These are phyloP conservation scores for Rhizoclosmatium globosum DNA, from an alignment of 192 early-diverging fungal species.

Conservation along the genomic window DNA sequence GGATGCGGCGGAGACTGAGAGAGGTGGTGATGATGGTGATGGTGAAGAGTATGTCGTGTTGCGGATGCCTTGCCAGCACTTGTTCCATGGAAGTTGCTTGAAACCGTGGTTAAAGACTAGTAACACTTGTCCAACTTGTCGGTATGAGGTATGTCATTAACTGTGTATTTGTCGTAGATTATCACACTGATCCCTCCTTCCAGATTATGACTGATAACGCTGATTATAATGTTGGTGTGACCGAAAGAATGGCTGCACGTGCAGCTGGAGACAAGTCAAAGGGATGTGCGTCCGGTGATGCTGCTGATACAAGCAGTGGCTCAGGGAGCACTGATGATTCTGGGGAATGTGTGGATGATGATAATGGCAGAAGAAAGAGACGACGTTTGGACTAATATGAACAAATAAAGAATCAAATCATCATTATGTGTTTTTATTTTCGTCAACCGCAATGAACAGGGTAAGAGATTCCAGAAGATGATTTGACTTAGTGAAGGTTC, in stretches of 20 bases:
- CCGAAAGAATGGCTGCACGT: constrained; percentile 26
- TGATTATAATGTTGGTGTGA: constrained; percentile 35
- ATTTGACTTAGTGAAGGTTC: constrained; percentile 41
- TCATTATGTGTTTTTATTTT: background rate
- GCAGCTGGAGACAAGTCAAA: background rate
- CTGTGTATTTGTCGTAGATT: background rate
- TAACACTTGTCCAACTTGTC: constrained; percentile 48
- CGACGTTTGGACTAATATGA: background rate
- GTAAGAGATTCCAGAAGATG: background rate
- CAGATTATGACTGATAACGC: constrained; percentile 31
- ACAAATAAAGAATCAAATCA: background rate
- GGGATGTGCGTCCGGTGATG: too few species aligned
- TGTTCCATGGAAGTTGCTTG: constrained; percentile 45
- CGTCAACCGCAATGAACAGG: background rate
- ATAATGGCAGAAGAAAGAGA: background rate
- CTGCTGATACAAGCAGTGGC: background rate
- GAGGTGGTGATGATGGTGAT: background rate
- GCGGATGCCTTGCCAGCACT: constrained; percentile 45
- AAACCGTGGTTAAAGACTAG: constrained; percentile 43
- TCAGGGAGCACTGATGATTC: background rate
- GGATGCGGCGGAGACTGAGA: background rate
- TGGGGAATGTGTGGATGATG: background rate
- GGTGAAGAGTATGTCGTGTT: background rate
- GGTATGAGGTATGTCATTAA: constrained; percentile 36
- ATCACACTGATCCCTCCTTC: background rate